Base-by-base conservation (phyloP, 345 rosid genomes). In the Geranium brycei region DNA sequence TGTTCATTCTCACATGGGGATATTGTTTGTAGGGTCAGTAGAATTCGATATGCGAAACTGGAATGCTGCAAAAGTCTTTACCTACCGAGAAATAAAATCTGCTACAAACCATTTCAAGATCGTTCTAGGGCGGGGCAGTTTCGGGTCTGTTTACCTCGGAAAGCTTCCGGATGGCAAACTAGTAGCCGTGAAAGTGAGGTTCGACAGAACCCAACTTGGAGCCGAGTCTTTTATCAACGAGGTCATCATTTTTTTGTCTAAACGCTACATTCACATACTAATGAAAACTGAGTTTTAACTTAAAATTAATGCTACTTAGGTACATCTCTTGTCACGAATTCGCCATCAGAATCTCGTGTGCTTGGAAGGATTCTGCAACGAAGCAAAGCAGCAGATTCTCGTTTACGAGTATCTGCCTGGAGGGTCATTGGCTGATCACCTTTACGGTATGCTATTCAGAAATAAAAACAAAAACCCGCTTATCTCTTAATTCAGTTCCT, bases 221-320 rank as follows among this genome's bases (percentile, higher is more conserved):
- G 91, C 96, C 51, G 98, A 89, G 74, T 91, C 98, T 72, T 91
- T 88, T 68, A 76, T 87, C 63, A 91, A 91, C 64, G 96, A 88
- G 96, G 97, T 91, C 17, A 6, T 12, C 47, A 31, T 51, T 0
- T 56, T 31, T 30, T 31, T 11, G 56, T 5, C 16, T 64, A 19
- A 41, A 41, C 28, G 28, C 28, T 23, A 23, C 28, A 23, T 23
- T 23, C 28, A 23, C 28, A 23, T 23, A 23, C 28, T 23, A 23
- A 23, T 23, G 28, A 23, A 23, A 23, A 23, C 28, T 10, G 47
- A 38, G 47, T 47, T 6, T 1, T 35, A 47, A 47, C 53, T 47
- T 47, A 13, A 47, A 7, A 35, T 35, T 35, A 35, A 47, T 47
- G 53, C 15, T 41, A 65, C 61, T 31, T 56, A 91, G 95, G 98